Percentiles rank a stretch among this genome's conserved stretches.
These are phyloP conservation scores for Termitomyces sp. DNA, from an alignment of 768 basidiomycete genomes.

Conservation along the genomic window DNA sequence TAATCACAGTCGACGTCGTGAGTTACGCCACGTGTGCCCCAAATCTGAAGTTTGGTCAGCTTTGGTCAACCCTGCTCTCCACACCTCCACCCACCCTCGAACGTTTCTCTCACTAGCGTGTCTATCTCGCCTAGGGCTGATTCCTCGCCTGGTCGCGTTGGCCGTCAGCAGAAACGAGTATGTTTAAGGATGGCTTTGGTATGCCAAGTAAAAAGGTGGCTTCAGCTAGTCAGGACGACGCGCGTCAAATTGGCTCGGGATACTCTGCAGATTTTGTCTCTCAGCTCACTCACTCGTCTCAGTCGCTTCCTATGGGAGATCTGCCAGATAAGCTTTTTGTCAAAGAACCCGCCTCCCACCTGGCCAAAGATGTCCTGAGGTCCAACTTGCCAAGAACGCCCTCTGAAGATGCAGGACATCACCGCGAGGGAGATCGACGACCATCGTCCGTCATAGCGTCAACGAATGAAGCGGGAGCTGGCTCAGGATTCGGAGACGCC, in stretches of 20 bases:
- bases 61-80: too few species aligned
- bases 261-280: background rate
- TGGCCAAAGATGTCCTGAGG: background rate
- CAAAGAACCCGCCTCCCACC: background rate
- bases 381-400: background rate
- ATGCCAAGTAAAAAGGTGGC: background rate
- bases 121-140: background rate
- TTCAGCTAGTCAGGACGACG: background rate
- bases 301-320: background rate
- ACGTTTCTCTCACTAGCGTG: background rate
- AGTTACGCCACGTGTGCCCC: too few species aligned
- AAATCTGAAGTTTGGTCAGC: too few species aligned
- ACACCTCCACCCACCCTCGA: too few species aligned
- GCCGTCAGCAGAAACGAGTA: background rate
- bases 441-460: too few species aligned
- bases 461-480: background rate
- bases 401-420: background rate
- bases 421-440: background rate
- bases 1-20: too few species aligned
- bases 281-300: background rate
- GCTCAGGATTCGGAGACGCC: background rate
- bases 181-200: background rate
- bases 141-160: background rate
- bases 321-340: background rate
- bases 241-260: background rate